Conservation (phyloP, 352 stramenopile species). For the Phytopythium delawarense region DNA sequence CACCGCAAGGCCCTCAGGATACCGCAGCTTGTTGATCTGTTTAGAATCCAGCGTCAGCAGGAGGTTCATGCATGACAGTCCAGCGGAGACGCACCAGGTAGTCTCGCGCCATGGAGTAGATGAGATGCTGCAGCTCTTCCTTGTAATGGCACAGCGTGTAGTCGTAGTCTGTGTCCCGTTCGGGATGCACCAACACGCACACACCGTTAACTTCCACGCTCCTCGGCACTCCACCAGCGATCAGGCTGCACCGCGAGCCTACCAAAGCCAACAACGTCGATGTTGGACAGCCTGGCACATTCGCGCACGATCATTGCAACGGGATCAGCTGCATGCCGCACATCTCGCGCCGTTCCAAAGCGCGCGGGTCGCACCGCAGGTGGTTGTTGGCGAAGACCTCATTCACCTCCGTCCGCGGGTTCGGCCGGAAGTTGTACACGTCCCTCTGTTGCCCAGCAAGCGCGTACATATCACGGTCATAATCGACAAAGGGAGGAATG, state of each 20-base stretch:
- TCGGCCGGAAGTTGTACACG: slow-evolving; percentile 41
- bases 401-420: slow-evolving; percentile 32
- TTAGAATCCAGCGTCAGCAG: not conserved
- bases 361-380: slow-evolving; percentile 26
- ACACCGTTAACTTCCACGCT: not conserved
- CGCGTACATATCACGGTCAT: not conserved
- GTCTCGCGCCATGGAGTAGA: slow-evolving; percentile 90
- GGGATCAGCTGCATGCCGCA: not conserved
- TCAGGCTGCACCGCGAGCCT: not conserved
- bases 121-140: slow-evolving; percentile 88
- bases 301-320: not conserved
- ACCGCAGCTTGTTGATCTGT: slow-evolving; percentile 70
- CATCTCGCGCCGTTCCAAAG: not conserved
- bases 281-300: slow-evolving; percentile 39
- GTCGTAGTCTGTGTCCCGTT: slow-evolving; percentile 84
- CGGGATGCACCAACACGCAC: not conserved
- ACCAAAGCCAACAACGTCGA: slow-evolving; percentile 77
- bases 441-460: slow-evolving; percentile 19
- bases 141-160: slow-evolving; percentile 94
- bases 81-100: slow-evolving; percentile 48
- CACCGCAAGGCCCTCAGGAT: slow-evolving; percentile 79
- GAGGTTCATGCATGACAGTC: too few relatives aligned
- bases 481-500: not conserved
- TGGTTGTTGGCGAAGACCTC: slow-evolving; percentile 79
- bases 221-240: not conserved